Evolutionary conservation across 2,329 filamentous ascomycete genomes (phyloP).

Genomic region (Pseudonectria buxi): DNA sequence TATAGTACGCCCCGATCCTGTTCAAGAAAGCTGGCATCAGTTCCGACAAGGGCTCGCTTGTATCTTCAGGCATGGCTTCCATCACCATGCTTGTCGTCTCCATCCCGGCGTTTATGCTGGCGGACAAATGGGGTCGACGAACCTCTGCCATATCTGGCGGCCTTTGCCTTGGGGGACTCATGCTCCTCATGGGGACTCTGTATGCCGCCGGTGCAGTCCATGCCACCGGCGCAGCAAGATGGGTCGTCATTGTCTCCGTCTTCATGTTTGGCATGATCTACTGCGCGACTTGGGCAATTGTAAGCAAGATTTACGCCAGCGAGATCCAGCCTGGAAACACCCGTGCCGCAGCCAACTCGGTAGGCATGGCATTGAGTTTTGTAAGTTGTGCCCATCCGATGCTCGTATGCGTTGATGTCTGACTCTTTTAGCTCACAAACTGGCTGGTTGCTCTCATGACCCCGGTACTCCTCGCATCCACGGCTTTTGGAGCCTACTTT

Average conservation of each 20-base stretch:
- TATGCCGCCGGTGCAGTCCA: constrained; percentile 42
- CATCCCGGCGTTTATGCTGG: constrained; percentile 46
- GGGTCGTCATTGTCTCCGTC: constrained; percentile 44
- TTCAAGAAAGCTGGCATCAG: constrained; percentile 54
- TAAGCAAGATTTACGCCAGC: constrained; percentile 48
- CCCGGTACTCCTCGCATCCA: constrained; percentile 28
- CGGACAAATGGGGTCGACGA: constrained; percentile 50
- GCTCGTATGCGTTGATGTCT: constrained; percentile 16
- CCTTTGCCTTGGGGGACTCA: constrained; percentile 39
- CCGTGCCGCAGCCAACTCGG: constrained; percentile 45
- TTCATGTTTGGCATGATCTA: constrained; percentile 43
- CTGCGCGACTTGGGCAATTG: constrained; percentile 46
- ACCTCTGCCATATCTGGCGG: constrained; percentile 49
- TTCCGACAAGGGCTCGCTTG: constrained; percentile 44
- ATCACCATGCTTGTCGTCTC: constrained; percentile 49
- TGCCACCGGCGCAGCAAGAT: constrained; percentile 33
- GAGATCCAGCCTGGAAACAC: constrained; percentile 53
- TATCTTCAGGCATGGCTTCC: constrained; percentile 54
- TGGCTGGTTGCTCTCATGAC: constrained; percentile 37
- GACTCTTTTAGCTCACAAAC: constrained; percentile 34
- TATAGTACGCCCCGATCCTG: constrained; percentile 51
- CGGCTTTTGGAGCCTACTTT: constrained; percentile 35
- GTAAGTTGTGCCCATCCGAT: background rate
- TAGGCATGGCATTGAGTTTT: constrained; percentile 44
- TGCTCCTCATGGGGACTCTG: constrained; percentile 47